Evolutionary conservation across 192 early-diverging fungal genomes (phyloP), one percentile per base, ranked within the genome.

Genomic region (Entomortierella parvispora): DNA sequence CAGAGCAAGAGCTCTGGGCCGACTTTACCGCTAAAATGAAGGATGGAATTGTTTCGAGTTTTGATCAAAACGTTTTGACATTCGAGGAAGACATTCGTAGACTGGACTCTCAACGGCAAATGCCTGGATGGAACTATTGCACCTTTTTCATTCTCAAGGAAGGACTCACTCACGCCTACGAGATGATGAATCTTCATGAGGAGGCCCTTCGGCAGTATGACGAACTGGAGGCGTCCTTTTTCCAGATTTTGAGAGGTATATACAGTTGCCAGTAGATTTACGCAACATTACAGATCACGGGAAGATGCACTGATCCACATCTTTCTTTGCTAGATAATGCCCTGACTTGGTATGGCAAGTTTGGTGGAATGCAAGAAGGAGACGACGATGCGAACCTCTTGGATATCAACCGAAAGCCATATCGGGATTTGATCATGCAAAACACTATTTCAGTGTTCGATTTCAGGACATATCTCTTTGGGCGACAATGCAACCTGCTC

Each of bases 51-150:
- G 31, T 93, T 1, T 72, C 81, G 3, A 90, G 90, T 28, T 92
- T 97, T 55, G 91, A 91, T 65, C 84, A 85, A 60, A 90, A 93
- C 22, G 89, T 99, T 11, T 56, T 86, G 58, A 92, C 90, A 46
- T 93, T 93, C 59, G 94, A 98, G 67, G 95, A 91, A 42, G 96
- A 97, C 80, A 95, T 94, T 22, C 82, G 94, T 8, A 84, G 93
- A 23, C 65, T 97, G 48, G 98, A 99, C 51, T 88, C 93, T 29
- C 96, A 98, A 76, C 82, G 98, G 49, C 85, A 96, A 58, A 88
- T 99, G 81, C 96, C 97, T 7, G 98, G 98, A 0, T 99, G 98
- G 98, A 99, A 99, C 79, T 99, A 97, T 80, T 99, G 97, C 79
- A 91, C 88, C 49, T 98, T 96, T 77, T 99, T 99, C 74, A 89